Evolutionary conservation across 257 asterid genomes (phyloP).

Genomic region (Forsythia suspensa): DNA sequence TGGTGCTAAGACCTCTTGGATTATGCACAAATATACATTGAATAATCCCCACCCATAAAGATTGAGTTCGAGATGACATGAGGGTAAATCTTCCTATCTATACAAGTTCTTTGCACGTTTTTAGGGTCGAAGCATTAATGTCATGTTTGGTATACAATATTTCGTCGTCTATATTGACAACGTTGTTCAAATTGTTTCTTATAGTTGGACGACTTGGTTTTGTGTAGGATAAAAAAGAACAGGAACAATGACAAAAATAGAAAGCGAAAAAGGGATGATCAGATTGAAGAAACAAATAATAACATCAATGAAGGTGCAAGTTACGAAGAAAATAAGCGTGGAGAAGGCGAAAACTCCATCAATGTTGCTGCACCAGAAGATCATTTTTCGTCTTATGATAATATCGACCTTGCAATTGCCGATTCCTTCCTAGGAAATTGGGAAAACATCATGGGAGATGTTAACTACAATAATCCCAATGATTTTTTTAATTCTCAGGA

Average conservation of each 20-base stretch:
- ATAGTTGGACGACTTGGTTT: slow-evolving; percentile 31
- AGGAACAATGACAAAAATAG: background rate
- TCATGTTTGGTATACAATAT: too few species aligned
- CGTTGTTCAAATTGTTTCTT: background rate
- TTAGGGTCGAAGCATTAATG: too few species aligned
- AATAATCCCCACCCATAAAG: background rate
- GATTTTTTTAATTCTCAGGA: too few species aligned
- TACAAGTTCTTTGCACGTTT: too few species aligned
- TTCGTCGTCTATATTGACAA: too few species aligned
- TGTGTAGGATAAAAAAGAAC: slow-evolving; percentile 24
- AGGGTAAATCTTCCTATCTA: slow-evolving; percentile 12
- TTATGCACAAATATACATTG: slow-evolving; percentile 31
- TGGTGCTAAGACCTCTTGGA: slow-evolving; percentile 26
- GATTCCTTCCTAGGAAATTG: background rate
- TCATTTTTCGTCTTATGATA: too few species aligned
- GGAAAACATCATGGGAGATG: too few species aligned
- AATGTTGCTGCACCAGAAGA: background rate
- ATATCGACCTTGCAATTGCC: background rate
- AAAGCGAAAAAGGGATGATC: background rate
- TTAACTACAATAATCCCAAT: too few species aligned
- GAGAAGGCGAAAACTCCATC: background rate
- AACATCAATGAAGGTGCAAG: background rate
- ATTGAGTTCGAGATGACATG: slow-evolving; percentile 6
- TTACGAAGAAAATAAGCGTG: background rate
- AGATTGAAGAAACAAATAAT: background rate